These are phyloP conservation scores for Endogone sp. DNA, from an alignment of 192 early-diverging fungal genomes.

Conservation along the genomic window DNA sequence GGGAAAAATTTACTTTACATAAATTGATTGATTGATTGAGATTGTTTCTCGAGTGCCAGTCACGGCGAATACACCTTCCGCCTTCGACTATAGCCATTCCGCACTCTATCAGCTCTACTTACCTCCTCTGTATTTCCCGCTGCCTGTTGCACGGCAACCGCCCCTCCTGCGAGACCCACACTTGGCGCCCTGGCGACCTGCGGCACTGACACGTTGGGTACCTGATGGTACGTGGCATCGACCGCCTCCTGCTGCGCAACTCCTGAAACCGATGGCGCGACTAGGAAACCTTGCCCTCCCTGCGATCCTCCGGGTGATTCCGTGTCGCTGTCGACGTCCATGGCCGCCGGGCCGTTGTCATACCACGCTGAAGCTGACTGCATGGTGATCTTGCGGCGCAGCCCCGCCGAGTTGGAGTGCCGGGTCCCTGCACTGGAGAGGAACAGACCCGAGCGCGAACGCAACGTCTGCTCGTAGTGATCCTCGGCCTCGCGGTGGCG, in stretches of 20 bases:
- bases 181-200: background rate
- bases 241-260: background rate
- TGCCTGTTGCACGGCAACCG: background rate
- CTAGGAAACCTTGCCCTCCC: background rate
- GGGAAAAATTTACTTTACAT: too few species aligned
- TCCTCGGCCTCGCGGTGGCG: slow-evolving; percentile 41
- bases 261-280: background rate
- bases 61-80: too few species aligned
- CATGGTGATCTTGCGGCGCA: background rate
- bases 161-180: background rate
- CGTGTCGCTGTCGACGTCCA: background rate
- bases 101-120: background rate
- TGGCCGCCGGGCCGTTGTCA: background rate
- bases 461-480: slow-evolving; percentile 17
- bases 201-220: background rate
- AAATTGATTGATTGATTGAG: too few species aligned
- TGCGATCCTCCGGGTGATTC: background rate
- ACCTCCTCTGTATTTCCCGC: background rate
- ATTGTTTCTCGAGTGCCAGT: too few species aligned
- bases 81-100: background rate
- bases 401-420: background rate
- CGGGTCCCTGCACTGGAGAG: background rate
- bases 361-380: background rate
- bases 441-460: background rate
- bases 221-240: background rate